Conservation (phyloP, 116 monocot species). For the Phalaenopsis hybrid region DNA sequence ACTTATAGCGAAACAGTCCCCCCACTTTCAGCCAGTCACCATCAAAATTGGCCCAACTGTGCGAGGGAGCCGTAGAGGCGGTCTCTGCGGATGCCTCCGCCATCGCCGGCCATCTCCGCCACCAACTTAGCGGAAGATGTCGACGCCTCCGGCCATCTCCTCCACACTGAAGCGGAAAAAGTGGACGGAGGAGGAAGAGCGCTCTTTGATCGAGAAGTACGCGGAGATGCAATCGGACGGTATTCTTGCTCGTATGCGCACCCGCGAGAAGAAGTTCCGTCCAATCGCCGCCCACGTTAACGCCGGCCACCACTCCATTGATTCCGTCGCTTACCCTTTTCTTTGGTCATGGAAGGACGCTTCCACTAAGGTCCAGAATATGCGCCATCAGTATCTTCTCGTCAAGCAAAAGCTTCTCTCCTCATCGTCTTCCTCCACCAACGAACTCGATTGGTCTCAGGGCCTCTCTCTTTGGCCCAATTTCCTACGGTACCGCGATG, state of each 20-base stretch:
- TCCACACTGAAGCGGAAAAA: constrained; percentile 32
- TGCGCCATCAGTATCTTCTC: constrained; percentile 48
- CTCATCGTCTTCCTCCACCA: neutral
- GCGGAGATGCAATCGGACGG: constrained; percentile 34
- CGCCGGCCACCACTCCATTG: constrained; percentile 32
- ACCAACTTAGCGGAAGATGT: neutral
- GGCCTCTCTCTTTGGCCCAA: constrained; percentile 39
- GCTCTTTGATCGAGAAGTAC: constrained; percentile 47
- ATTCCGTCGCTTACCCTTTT: constrained; percentile 38
- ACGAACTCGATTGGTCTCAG: constrained; percentile 14
- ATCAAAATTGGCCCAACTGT: neutral
- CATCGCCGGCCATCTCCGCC: neutral
- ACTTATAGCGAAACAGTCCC: no score
- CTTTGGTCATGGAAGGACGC: constrained; percentile 49
- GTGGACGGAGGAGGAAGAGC: constrained; percentile 66
- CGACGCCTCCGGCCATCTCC: neutral
- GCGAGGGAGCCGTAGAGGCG: neutral
- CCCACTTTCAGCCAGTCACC: neutral
- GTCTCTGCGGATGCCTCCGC: neutral
- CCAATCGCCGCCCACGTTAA: constrained; percentile 53
- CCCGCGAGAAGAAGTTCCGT: constrained; percentile 50
- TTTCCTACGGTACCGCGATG: constrained; percentile 29
- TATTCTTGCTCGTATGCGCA: constrained; percentile 33
- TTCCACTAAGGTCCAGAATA: constrained; percentile 44
- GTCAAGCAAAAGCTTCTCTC: constrained; percentile 39